phyloP scores from a whole-genome alignment of 1,284 basidiomycete genomes.

The Sanghuangporus sanghuang region DNA sequence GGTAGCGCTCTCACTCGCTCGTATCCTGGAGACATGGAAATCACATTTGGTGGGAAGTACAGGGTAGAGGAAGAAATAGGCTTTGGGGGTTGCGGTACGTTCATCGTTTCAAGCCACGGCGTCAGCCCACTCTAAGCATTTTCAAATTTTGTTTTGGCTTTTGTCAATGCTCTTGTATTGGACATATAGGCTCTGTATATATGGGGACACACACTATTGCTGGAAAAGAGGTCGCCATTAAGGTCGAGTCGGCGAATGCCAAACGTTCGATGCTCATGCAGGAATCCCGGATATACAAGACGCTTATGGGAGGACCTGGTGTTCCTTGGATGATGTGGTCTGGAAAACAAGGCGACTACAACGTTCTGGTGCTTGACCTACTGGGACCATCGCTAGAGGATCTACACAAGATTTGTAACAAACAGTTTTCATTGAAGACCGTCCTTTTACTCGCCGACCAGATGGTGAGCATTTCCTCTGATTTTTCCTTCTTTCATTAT shows the following conservation, averaged over 20 bases:
- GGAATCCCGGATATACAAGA: conserved; percentile 89
- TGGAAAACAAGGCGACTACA: conserved; percentile 92
- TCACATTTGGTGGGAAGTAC: conserved; percentile 87
- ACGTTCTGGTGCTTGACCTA: conserved; percentile 95
- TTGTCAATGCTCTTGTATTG: conserved; percentile 2
- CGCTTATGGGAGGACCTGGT: conserved; percentile 88
- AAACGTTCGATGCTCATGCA: conserved; percentile 85
- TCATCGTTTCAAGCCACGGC: not conserved
- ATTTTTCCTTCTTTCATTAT: conserved; percentile 1
- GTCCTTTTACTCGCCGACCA: conserved; percentile 90
- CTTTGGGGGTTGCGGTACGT: conserved; percentile 86
- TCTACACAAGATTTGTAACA: conserved; percentile 93
- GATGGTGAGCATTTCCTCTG: conserved; percentile 51
- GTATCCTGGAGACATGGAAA: conserved; percentile 47
- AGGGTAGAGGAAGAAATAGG: conserved; percentile 93
- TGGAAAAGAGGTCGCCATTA: conserved; percentile 96
- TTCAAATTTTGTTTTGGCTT: conserved; percentile 12
- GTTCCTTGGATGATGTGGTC: conserved; percentile 96
- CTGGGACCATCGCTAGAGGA: conserved; percentile 92
- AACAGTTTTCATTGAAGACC: conserved; percentile 89
- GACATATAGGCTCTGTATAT: conserved; percentile 76
- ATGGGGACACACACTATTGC: conserved; percentile 93
- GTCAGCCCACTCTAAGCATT: not conserved
- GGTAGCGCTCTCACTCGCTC: not conserved
- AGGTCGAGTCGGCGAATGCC: conserved; percentile 85